A percentile compares a stretch with the other conserved stretches of the same genome.
Evolutionary conservation across 352 stramenopile species (phyloP).

Genomic region (Phytophthora capsici): DNA sequence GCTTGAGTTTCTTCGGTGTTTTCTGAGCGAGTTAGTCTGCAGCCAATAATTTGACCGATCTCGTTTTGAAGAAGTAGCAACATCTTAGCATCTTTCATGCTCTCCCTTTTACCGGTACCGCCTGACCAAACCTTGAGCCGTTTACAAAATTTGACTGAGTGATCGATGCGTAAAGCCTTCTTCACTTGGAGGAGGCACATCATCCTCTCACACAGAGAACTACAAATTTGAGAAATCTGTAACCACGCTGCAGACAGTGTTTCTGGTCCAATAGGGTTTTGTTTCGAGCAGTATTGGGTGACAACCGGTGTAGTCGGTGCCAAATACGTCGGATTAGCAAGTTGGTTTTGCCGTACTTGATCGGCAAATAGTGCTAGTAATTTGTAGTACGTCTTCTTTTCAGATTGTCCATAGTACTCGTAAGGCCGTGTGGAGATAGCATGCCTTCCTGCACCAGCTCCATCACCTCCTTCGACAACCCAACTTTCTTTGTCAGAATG

Average conservation of each 20-base stretch:
- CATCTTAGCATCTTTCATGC: constrained; percentile 13
- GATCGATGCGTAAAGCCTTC: constrained; percentile 3
- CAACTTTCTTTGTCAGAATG: no score
- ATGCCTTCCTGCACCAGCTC: no score
- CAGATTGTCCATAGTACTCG: no score
- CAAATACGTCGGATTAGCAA: not conserved
- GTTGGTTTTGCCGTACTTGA: not conserved
- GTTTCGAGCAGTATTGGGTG: not conserved
- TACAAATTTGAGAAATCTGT: not conserved
- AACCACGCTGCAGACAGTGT: not conserved
- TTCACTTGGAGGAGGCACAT: not conserved
- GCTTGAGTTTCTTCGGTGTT: constrained; percentile 2
- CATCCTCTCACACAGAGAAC: not conserved
- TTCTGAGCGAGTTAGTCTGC: not conserved
- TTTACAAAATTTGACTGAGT: constrained; percentile 17
- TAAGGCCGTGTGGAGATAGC: no score
- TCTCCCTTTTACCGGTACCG: constrained; percentile 5
- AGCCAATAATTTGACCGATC: constrained; percentile 9
- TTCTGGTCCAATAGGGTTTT: not conserved
- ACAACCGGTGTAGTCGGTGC: not conserved
- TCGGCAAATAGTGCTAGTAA: constrained; percentile 3
- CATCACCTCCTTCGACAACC: no score
- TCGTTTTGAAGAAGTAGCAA: constrained; percentile 14
- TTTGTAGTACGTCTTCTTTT: constrained; percentile 9
- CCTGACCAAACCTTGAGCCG: constrained; percentile 1